A percentile compares a stretch with the other conserved stretches of the same genome.
Evolutionary conservation across 768 basidiomycete species (phyloP).

Genomic region (Suillus subalutaceus): DNA sequence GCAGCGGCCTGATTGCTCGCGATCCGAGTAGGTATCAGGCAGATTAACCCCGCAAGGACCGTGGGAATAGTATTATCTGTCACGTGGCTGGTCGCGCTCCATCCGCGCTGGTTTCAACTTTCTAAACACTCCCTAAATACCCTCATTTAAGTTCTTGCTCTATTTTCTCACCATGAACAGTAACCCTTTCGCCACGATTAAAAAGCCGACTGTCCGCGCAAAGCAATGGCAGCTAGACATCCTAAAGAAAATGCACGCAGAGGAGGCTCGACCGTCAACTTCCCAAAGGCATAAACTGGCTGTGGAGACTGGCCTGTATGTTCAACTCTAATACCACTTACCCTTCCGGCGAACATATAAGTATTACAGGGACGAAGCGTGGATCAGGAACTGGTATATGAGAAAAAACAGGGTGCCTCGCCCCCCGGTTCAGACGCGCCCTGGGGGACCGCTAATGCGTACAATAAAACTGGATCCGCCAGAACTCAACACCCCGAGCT

Average conservation of each 20-base stretch:
- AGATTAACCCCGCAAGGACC: not conserved
- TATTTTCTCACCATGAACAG: slow-evolving; percentile 13
- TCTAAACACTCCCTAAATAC: not conserved
- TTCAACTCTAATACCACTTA: slow-evolving; percentile 17
- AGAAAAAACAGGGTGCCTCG: slow-evolving; percentile 28
- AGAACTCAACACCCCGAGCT: not conserved
- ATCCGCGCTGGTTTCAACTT: not conserved
- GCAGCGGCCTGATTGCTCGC: not conserved
- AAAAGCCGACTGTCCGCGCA: slow-evolving; percentile 22
- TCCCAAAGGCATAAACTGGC: slow-evolving; percentile 24
- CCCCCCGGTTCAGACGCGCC: not conserved
- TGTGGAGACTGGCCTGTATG: slow-evolving; percentile 35
- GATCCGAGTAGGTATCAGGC: too few species aligned
- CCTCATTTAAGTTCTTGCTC: not conserved
- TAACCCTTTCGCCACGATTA: slow-evolving; percentile 6
- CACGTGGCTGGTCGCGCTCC: not conserved
- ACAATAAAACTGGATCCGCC: not conserved
- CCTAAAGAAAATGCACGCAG: slow-evolving; percentile 27
- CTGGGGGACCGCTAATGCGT: not conserved
- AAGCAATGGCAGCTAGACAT: slow-evolving; percentile 33
- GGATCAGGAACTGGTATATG: slow-evolving; percentile 34
- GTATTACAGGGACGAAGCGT: slow-evolving; percentile 27
- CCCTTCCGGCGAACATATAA: not conserved
- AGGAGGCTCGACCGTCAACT: slow-evolving; percentile 26
- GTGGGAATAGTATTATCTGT: not conserved